These are phyloP conservation scores for Pythium aquatile DNA, from an alignment of 352 stramenopile species.

Conservation along the genomic window DNA sequence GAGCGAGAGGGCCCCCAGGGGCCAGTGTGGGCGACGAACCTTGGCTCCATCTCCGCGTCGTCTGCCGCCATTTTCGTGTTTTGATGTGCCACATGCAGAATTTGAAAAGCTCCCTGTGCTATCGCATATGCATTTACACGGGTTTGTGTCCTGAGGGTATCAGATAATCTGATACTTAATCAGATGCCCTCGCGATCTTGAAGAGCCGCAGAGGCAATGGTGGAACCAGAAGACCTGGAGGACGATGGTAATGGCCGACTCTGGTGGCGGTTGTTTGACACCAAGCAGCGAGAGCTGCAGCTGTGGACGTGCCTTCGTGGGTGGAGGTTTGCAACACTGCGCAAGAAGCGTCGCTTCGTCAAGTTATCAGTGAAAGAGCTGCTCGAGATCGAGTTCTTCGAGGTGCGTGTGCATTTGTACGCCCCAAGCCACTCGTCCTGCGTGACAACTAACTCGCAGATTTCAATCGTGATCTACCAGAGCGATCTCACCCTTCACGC, in stretches of 20 bases:
- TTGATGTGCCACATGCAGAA: neutral
- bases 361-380: slow-evolving; percentile 27
- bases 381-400: slow-evolving; percentile 48
- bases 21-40: neutral
- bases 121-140: slow-evolving; percentile 17
- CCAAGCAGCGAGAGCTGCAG: slow-evolving; percentile 10
- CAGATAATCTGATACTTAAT: neutral
- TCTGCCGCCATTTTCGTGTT: slow-evolving; percentile 30
- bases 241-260: slow-evolving; percentile 2
- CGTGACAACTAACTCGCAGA: too few species aligned
- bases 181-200: slow-evolving; percentile 13
- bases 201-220: slow-evolving; percentile 6
- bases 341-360: slow-evolving; percentile 41
- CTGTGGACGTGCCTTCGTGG: slow-evolving; percentile 46
- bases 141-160: neutral
- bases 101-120: slow-evolving; percentile 20
- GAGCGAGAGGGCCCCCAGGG: neutral
- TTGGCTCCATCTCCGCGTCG: slow-evolving; percentile 27
- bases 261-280: slow-evolving; percentile 44
- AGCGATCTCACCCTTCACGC: slow-evolving; percentile 48
- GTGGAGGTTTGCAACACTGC: slow-evolving; percentile 40
- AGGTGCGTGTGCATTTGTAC: slow-evolving; percentile 30
- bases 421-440: too few species aligned
- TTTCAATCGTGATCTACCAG: slow-evolving; percentile 20
- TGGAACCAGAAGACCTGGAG: neutral